Conservation (phyloP, 768 basidiomycete genomes). For the Russula lepida region DNA sequence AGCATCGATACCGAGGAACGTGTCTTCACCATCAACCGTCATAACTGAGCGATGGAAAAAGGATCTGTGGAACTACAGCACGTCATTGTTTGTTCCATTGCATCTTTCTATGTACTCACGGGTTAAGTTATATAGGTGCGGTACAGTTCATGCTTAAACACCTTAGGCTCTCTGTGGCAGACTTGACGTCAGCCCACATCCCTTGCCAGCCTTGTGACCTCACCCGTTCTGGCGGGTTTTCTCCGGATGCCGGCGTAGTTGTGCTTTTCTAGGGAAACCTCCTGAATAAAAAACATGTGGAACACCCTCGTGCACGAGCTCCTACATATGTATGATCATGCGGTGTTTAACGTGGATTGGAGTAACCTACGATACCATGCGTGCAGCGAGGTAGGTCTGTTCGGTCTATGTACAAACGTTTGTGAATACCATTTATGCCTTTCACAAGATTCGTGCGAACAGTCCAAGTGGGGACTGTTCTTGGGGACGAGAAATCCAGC, state of each 20-base stretch:
- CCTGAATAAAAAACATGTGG: slow-evolving; percentile 77
- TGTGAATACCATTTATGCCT: slow-evolving; percentile 1
- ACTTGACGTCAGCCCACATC: slow-evolving; percentile 62
- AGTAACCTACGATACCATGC: slow-evolving; percentile 86
- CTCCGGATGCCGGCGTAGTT: slow-evolving; percentile 67
- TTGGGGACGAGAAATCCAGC: slow-evolving; percentile 69
- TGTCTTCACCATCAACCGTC: slow-evolving; percentile 30
- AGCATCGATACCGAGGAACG: slow-evolving; percentile 41
- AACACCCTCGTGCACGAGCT: slow-evolving; percentile 91
- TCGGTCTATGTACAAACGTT: slow-evolving; percentile 1
- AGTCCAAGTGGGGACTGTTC: slow-evolving; percentile 90
- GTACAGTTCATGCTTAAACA: slow-evolving; percentile 93
- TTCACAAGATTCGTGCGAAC: slow-evolving; percentile 81
- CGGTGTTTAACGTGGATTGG: slow-evolving; percentile 92
- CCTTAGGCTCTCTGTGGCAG: slow-evolving; percentile 62
- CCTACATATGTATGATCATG: slow-evolving; percentile 91
- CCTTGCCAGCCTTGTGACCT: slow-evolving; percentile 78
- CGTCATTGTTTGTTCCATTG: slow-evolving; percentile 23
- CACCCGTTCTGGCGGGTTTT: slow-evolving; percentile 72
- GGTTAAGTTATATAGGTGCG: no score
- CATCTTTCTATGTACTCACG: background rate
- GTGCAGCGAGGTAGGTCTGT: slow-evolving; percentile 77
- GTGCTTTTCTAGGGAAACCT: slow-evolving; percentile 82
- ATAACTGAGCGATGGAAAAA: slow-evolving; percentile 44
- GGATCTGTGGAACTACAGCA: slow-evolving; percentile 41